Conservation (phyloP, 495 filamentous ascomycete species). For the Annulohypoxylon maeteangense region DNA sequence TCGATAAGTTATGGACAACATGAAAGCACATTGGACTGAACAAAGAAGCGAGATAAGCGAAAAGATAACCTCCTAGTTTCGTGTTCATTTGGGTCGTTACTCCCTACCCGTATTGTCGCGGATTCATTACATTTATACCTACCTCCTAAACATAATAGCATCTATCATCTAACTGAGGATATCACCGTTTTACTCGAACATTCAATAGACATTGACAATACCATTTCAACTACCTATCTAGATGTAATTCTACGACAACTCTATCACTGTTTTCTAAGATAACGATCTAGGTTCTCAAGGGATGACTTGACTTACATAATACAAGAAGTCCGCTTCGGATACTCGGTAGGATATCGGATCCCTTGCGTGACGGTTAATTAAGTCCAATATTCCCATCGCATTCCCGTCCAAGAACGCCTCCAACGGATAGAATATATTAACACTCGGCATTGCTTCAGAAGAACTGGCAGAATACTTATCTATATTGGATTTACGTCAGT, state of each 20-base stretch:
- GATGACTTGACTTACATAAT: background rate
- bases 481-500: background rate
- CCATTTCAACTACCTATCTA: background rate
- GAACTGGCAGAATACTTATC: background rate
- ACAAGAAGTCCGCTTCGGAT: background rate
- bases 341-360: background rate
- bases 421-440: background rate
- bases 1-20: too few species aligned
- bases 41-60: too few species aligned
- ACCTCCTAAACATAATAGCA: background rate
- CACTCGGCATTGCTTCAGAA: background rate
- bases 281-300: too few species aligned
- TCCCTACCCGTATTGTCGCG: too few species aligned
- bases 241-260: background rate
- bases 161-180: background rate
- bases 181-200: background rate
- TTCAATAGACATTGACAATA: background rate
- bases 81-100: too few species aligned
- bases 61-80: too few species aligned
- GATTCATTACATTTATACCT: too few species aligned
- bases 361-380: constrained; percentile 5
- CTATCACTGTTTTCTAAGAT: background rate
- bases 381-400: background rate
- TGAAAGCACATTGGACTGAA: too few species aligned
- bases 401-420: background rate